Conservation (phyloP, 2,329 filamentous ascomycete species). For the Microdochium trichocladiopsis region DNA sequence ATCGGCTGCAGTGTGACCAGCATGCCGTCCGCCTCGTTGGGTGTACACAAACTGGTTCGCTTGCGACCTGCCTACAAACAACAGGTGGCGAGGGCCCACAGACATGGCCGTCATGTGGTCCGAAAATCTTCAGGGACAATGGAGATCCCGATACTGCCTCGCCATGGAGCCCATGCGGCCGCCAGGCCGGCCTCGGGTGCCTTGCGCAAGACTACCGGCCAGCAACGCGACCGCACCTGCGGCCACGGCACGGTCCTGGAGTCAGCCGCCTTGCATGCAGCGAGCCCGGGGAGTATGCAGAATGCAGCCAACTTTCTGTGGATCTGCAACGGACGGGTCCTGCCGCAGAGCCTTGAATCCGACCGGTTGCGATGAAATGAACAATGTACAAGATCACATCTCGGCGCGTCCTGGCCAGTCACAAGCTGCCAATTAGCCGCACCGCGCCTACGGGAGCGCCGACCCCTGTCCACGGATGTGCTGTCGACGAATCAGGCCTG, state of each 20-base stretch:
- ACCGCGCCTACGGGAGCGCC: too few species aligned
- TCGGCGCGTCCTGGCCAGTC: too few species aligned
- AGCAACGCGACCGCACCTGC: not conserved
- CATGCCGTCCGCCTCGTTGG: not conserved
- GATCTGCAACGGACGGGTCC: not conserved
- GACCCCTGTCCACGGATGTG: too few species aligned
- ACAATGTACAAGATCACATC: too few species aligned
- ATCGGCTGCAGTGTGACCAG: not conserved
- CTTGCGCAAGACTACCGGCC: not conserved
- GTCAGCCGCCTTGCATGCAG: not conserved
- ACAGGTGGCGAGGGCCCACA: not conserved
- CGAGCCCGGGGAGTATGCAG: not conserved
- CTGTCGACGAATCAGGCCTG: too few species aligned
- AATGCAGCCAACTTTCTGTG: not conserved
- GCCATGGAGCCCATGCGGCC: not conserved
- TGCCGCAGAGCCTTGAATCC: not conserved
- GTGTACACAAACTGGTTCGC: not conserved
- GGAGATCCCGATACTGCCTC: not conserved
- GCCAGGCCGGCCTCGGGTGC: not conserved
- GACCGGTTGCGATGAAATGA: too few species aligned
- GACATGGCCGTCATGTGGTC: not conserved
- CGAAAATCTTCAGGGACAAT: not conserved
- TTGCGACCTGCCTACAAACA: too few species aligned
- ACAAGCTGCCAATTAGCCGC: too few species aligned
- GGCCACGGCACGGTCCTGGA: not conserved